These are phyloP conservation scores for Balamuthia mandrillaris DNA, from an alignment of 208 protist genomes.

Conservation along the genomic window DNA sequence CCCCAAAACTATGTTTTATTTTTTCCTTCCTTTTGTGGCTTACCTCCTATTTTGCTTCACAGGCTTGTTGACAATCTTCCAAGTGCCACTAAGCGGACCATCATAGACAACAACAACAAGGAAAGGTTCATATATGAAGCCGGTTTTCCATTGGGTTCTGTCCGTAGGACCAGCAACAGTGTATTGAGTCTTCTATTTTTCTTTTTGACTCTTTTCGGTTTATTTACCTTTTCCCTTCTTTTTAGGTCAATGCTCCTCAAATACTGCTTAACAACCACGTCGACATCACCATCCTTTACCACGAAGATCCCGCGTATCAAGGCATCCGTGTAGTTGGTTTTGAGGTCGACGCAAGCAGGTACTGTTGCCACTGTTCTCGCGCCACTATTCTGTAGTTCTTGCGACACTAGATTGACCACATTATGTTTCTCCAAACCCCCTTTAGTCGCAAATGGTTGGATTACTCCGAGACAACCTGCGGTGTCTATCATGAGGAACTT, in stretches of 20 bases:
- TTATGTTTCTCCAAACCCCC: too few relatives aligned
- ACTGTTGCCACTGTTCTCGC: neutral
- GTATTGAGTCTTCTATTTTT: conserved; percentile 53
- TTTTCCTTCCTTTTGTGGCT: neutral
- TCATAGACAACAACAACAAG: neutral
- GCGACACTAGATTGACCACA: too few relatives aligned
- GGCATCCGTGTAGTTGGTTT: conserved; percentile 71
- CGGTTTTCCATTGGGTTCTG: conserved; percentile 54
- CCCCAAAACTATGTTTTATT: neutral
- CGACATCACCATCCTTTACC: conserved; percentile 57
- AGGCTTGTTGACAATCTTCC: conserved; percentile 68
- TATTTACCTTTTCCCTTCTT: neutral
- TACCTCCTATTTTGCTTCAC: neutral
- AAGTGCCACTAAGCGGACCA: conserved; percentile 1
- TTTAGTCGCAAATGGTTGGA: too few relatives aligned
- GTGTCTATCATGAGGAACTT: neutral
- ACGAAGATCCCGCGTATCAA: conserved; percentile 12
- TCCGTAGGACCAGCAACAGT: neutral
- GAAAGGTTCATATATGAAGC: conserved; percentile 37
- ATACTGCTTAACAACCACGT: conserved; percentile 71
- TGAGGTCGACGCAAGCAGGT: conserved; percentile 62
- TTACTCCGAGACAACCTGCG: too few relatives aligned
- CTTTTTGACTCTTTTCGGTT: conserved; percentile 47
- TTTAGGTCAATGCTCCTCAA: neutral
- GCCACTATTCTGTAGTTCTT: neutral